A percentile compares a stretch with the other conserved stretches of the same genome.
Conservation (phyloP, 345 rosid species). For the Zanthoxylum bungeanum region DNA sequence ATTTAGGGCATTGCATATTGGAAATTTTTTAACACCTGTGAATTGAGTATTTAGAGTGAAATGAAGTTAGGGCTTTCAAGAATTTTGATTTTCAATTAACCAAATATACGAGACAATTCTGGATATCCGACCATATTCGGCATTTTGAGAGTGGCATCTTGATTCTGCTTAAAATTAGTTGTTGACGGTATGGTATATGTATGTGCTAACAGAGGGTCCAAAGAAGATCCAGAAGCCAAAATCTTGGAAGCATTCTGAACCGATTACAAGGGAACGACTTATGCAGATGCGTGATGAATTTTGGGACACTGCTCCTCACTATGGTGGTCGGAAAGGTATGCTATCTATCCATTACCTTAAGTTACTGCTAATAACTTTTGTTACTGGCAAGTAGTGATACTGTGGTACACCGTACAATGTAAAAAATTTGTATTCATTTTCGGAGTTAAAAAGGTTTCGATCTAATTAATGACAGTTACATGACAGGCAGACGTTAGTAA, state of each 20-base stretch:
- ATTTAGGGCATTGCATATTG: not conserved
- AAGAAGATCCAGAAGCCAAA: conserved; percentile 51
- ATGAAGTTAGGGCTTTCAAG: not conserved
- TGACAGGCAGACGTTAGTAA: not conserved
- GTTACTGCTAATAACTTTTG: not conserved
- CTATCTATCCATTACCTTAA: not conserved
- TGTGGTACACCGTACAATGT: not conserved
- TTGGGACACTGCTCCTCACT: conserved; percentile 87
- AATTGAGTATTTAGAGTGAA: not conserved
- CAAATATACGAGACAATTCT: not conserved
- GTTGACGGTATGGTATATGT: not conserved
- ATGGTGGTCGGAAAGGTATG: conserved; percentile 73
- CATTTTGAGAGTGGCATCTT: not conserved
- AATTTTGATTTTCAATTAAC: not conserved
- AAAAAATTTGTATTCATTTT: not conserved
- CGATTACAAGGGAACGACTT: conserved; percentile 63
- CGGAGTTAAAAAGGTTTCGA: not conserved
- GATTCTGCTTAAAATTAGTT: not conserved
- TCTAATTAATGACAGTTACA: not conserved
- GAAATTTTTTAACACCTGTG: not conserved
- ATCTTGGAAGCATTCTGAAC: conserved; percentile 71
- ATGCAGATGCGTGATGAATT: conserved; percentile 69
- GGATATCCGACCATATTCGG: not conserved
- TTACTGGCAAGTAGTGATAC: not conserved
- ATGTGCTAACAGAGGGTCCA: conserved; percentile 16